phyloP scores from a whole-genome alignment of 2,329 filamentous ascomycete genomes.

The Lachnellula cervina region DNA sequence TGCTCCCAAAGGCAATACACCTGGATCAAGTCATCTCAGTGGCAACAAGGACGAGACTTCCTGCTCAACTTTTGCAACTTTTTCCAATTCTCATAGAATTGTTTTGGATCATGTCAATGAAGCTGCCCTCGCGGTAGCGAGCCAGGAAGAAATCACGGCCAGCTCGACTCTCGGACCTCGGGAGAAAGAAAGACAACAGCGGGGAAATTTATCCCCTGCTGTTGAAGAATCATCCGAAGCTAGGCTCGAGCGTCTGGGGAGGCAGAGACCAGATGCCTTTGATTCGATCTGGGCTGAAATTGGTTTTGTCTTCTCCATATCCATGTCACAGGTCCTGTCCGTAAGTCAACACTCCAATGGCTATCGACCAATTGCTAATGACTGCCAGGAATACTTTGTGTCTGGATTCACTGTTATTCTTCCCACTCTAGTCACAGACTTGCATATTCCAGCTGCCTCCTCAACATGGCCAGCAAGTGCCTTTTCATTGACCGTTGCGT shows the following conservation, averaged over 20 bases:
- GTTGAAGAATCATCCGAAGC: conserved; percentile 29
- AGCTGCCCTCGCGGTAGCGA: not conserved
- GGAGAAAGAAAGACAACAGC: conserved; percentile 10
- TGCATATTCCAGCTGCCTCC: conserved; percentile 58
- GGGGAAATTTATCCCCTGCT: conserved; percentile 2
- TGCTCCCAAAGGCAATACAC: not conserved
- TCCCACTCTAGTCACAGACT: conserved; percentile 55
- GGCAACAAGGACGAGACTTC: not conserved
- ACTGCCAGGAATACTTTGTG: conserved; percentile 55
- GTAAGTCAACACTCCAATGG: conserved; percentile 30
- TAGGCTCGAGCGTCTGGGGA: conserved; percentile 50
- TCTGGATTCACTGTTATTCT: conserved; percentile 72
- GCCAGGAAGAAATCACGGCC: conserved; percentile 5
- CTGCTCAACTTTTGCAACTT: not conserved
- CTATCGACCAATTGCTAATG: conserved; percentile 5
- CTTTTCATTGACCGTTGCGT: conserved; percentile 51
- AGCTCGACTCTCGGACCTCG: conserved; percentile 5
- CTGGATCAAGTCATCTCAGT: not conserved
- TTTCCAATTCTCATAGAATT: not conserved
- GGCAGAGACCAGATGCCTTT: conserved; percentile 52
- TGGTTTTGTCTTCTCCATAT: conserved; percentile 55
- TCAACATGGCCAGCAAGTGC: conserved; percentile 61
- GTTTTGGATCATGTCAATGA: not conserved
- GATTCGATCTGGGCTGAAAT: conserved; percentile 47
- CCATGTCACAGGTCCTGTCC: conserved; percentile 53